Conservation (phyloP, 768 basidiomycete genomes). For the Amanita thiersii region DNA sequence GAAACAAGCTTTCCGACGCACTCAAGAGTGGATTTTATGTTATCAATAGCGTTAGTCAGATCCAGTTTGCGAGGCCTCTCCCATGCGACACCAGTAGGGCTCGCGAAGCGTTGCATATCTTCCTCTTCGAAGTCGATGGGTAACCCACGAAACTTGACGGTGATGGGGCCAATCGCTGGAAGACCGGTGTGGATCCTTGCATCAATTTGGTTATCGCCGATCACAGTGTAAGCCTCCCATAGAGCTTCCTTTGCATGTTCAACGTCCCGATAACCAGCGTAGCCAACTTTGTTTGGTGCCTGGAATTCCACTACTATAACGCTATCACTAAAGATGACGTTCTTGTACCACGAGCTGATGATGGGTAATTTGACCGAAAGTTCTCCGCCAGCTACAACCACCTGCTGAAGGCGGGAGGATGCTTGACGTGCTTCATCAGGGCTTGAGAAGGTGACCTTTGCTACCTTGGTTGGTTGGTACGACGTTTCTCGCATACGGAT, state of each 20-base stretch:
- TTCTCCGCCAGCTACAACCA: constrained; percentile 24
- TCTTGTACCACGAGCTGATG: constrained; percentile 25
- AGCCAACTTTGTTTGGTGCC: constrained; percentile 47
- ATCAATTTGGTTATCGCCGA: constrained; percentile 32
- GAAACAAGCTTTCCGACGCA: constrained; percentile 21
- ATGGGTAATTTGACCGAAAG: constrained; percentile 40
- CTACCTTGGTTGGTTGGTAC: constrained; percentile 17
- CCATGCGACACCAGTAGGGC: constrained; percentile 42
- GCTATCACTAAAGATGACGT: constrained; percentile 40
- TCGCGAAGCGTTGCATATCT: constrained; percentile 36
- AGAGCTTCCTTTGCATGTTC: constrained; percentile 46
- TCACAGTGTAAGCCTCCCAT: constrained; percentile 25
- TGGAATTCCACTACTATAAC: constrained; percentile 54
- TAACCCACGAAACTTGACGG: constrained; percentile 50
- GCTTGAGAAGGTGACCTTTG: constrained; percentile 39
- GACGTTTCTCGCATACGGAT: constrained; percentile 20
- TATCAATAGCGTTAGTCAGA: constrained; percentile 30
- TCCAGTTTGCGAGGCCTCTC: constrained; percentile 35
- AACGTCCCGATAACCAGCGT: constrained; percentile 50
- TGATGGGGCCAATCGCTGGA: constrained; percentile 50
- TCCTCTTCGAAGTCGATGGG: constrained; percentile 35
- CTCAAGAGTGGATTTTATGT: constrained; percentile 33
- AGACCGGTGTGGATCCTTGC: constrained; percentile 48
- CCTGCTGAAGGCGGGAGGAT: constrained; percentile 40
- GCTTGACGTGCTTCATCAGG: constrained; percentile 47